These are phyloP conservation scores for Chlamydomonas sp. DNA, from an alignment of 139 green algal species.

Conservation along the genomic window DNA sequence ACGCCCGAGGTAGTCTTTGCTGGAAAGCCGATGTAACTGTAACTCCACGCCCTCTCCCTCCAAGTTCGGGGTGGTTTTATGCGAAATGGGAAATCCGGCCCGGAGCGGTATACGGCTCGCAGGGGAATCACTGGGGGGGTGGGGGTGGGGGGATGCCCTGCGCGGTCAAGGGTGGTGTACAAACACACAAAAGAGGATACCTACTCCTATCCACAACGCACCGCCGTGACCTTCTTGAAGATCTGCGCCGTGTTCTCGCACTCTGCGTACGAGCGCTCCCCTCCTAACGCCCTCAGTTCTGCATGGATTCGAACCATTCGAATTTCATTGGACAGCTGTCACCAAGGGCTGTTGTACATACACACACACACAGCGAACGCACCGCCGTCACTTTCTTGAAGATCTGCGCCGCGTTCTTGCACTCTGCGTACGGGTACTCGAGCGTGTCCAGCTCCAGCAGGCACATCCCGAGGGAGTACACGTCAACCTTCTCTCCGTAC, in stretches of 20 bases:
- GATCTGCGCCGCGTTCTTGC: conserved; percentile 81
- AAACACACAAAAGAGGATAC: no score
- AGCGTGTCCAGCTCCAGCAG: conserved; percentile 93
- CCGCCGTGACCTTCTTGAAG: conserved; percentile 92
- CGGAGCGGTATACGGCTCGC: no score
- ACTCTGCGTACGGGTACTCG: conserved; percentile 94
- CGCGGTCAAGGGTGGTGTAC: no score
- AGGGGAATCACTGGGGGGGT: no score
- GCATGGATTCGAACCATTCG: background rate
- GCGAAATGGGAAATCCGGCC: no score
- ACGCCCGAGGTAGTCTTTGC: no score
- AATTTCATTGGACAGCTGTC: background rate
- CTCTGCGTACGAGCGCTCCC: conserved; percentile 41
- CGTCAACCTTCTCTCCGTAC: conserved; percentile 92
- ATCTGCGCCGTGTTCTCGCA: conserved; percentile 97
- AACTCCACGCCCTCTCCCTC: no score
- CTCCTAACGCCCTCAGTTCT: background rate
- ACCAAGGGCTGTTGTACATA: no score
- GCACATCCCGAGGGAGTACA: conserved; percentile 90
- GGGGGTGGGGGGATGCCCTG: no score
- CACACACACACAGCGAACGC: conserved; percentile 14
- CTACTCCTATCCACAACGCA: conserved; percentile 34
- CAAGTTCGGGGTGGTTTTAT: no score
- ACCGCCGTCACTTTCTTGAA: conserved; percentile 48
- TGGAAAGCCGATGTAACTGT: no score